Percentiles rank a stretch among this genome's conserved stretches.
These are phyloP conservation scores for Aspergillus homomorphus DNA, from an alignment of 495 filamentous ascomycete species.

Conservation along the genomic window DNA sequence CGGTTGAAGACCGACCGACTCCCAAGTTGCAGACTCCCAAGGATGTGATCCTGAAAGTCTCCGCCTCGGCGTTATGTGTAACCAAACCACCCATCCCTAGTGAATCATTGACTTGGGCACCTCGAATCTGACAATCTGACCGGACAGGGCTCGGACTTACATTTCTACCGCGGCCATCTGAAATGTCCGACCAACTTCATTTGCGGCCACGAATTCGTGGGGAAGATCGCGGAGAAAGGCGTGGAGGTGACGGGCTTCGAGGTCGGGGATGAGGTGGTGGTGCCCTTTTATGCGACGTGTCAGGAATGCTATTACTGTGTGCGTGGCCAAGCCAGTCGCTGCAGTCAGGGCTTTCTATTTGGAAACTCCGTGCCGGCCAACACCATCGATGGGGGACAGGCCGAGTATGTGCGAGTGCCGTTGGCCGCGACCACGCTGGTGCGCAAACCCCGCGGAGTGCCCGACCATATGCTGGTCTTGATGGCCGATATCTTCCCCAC, in stretches of 20 bases:
- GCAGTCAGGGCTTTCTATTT: constrained; percentile 62
- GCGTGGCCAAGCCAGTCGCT: constrained; percentile 43
- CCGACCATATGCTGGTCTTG: constrained; percentile 67
- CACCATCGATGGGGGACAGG: constrained; percentile 73
- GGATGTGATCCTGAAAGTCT: constrained; percentile 12
- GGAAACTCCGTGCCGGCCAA: constrained; percentile 46
- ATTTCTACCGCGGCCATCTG: constrained; percentile 74
- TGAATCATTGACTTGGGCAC: too few relatives aligned
- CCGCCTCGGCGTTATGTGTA: constrained; percentile 11
- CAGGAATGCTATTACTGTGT: constrained; percentile 79
- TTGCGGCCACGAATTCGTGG: constrained; percentile 65
- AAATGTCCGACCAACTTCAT: constrained; percentile 51
- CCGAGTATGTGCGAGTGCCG: constrained; percentile 80
- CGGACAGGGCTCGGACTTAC: constrained; percentile 51
- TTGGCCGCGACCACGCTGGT: constrained; percentile 73
- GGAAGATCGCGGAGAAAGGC: constrained; percentile 59
- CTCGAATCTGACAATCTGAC: background rate
- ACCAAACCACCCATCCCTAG: too few relatives aligned
- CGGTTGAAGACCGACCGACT: constrained; percentile 4
- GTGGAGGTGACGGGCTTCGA: constrained; percentile 56
- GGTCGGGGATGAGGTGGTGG: constrained; percentile 67
- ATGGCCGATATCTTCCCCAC: constrained; percentile 59
- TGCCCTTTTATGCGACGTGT: constrained; percentile 66
- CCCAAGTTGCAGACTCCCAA: constrained; percentile 10
- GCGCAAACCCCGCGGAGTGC: constrained; percentile 61